These are phyloP conservation scores for Alternaria arborescens DNA, from an alignment of 2,329 filamentous ascomycete species.

Conservation along the genomic window DNA sequence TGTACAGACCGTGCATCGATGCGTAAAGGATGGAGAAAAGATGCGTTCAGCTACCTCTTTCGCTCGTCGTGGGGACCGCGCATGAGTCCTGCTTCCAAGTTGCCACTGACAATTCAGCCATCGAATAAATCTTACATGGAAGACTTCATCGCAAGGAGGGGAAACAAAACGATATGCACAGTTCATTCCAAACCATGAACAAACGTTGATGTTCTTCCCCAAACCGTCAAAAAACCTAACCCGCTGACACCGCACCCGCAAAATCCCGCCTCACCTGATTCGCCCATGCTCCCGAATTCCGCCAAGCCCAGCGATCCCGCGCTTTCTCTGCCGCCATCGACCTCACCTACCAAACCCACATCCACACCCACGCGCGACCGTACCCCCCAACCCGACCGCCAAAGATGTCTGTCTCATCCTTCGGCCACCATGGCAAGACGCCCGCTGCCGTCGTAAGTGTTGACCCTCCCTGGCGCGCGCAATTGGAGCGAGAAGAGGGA, in stretches of 20 bases:
- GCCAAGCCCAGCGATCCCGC: constrained; percentile 21
- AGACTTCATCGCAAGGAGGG: fast-evolving
- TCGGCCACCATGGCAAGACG: constrained; percentile 35
- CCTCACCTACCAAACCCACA: constrained; percentile 21
- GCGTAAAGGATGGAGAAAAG: too few species aligned
- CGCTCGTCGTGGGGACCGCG: too few species aligned
- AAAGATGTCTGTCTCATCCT: constrained; percentile 30
- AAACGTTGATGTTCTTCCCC: background rate
- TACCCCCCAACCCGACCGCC: constrained; percentile 17
- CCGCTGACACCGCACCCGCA: constrained; percentile 19
- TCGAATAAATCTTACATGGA: fast-evolving
- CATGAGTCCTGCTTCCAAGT: too few species aligned
- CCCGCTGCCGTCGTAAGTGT: constrained; percentile 42
- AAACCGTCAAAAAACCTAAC: too few species aligned
- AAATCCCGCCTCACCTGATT: constrained; percentile 34
- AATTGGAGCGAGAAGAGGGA: constrained; percentile 2
- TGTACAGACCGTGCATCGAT: too few species aligned
- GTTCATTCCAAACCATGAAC: fast-evolving
- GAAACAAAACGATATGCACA: background rate
- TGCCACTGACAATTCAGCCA: too few species aligned
- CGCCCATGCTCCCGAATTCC: constrained; percentile 2
- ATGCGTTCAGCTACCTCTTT: too few species aligned
- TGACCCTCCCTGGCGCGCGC: background rate
- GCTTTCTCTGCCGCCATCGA: constrained; percentile 10
- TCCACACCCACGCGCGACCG: constrained; percentile 16